Evolutionary conservation across 2,329 filamentous ascomycete species (phyloP).

Genomic region (Myriosclerotinia curreyana): DNA sequence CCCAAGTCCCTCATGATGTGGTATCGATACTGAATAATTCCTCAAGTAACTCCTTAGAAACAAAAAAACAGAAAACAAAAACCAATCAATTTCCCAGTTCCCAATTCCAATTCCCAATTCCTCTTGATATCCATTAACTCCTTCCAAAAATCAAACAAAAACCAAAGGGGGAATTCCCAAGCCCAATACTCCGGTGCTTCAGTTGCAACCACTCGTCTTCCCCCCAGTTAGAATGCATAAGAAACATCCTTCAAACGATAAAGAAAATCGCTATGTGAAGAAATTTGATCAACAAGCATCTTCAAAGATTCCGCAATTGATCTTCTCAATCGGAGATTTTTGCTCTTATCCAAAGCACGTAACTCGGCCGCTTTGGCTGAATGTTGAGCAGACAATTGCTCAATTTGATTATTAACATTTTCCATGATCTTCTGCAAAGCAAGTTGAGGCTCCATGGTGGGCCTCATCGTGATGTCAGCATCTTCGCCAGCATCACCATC

Average conservation of each 20-base stretch:
- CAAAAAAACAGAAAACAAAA: slow-evolving; percentile 3
- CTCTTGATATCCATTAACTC: background rate
- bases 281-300: slow-evolving; percentile 14
- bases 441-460: slow-evolving; percentile 13
- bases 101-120: background rate
- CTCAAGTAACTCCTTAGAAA: slow-evolving; percentile 8
- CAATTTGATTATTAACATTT: slow-evolving; percentile 12
- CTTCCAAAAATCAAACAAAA: background rate
- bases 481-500: background rate
- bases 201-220: background rate
- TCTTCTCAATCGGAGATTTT: slow-evolving; percentile 15
- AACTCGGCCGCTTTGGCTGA: slow-evolving; percentile 4
- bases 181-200: background rate
- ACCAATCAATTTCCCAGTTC: background rate
- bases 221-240: background rate
- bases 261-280: slow-evolving; percentile 15
- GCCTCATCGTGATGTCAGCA: slow-evolving; percentile 11
- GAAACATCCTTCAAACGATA: slow-evolving; percentile 18
- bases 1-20: slow-evolving; percentile 8
- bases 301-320: slow-evolving; percentile 15
- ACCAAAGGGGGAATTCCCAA: background rate
- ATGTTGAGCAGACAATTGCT: slow-evolving; percentile 15
- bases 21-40: slow-evolving; percentile 17
- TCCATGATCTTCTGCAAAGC: slow-evolving; percentile 9
- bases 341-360: slow-evolving; percentile 15